Conservation (phyloP, 305 asterid genomes). For the Fraxinus sp. region DNA sequence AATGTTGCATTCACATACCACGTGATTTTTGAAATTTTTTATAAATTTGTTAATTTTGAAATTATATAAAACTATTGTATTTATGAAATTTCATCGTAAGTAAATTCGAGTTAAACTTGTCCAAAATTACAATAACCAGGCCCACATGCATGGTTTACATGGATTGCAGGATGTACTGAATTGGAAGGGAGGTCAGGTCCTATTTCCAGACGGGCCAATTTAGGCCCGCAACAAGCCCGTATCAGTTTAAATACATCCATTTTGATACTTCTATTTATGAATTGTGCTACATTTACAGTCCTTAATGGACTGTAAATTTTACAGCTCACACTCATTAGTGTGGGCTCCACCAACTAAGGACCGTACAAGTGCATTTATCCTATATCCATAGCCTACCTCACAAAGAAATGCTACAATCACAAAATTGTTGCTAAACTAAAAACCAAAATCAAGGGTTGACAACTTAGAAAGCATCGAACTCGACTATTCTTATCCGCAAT, state of each 20-base stretch:
- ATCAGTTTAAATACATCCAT: neutral
- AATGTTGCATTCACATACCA: neutral
- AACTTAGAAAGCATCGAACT: neutral
- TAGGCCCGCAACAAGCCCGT: neutral
- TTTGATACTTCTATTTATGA: neutral
- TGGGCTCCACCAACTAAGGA: too few relatives aligned
- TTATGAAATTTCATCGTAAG: neutral
- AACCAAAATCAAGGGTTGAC: too few relatives aligned
- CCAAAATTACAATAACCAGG: neutral
- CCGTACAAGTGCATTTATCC: too few relatives aligned
- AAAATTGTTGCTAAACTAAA: too few relatives aligned
- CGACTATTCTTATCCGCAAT: neutral
- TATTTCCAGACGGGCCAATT: neutral
- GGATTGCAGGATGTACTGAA: neutral
- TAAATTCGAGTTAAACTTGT: too few relatives aligned
- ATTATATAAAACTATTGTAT: neutral
- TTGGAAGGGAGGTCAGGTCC: neutral
- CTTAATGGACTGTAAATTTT: too few relatives aligned
- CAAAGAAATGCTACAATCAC: too few relatives aligned
- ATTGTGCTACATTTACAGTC: too few relatives aligned
- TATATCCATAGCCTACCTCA: too few relatives aligned
- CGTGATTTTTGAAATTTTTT: neutral
- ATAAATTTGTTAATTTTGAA: too few relatives aligned
- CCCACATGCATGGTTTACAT: neutral
- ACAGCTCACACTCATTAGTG: too few relatives aligned